Base-by-base conservation (phyloP, 75 land plant species). In the Ceratopteris richardii region DNA sequence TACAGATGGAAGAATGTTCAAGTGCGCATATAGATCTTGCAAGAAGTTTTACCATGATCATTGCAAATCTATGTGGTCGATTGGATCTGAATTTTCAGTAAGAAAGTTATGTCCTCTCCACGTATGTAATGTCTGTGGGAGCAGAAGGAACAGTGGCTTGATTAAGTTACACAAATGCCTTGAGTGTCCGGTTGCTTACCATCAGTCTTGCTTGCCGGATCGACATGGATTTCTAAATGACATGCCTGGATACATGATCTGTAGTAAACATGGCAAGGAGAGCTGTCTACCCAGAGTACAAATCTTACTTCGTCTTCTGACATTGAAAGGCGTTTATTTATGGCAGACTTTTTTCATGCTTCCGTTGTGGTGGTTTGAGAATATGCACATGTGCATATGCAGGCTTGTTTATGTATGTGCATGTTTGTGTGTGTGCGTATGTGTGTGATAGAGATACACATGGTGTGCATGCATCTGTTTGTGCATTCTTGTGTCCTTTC, bases 51-150 rank as follows among this genome's bases (percentile, higher is more conserved):
- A 66, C 61, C 68, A 66, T 43, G 16, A 25, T 14, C 36, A 57
- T 2, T 66, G 68, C 44, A 66, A 21, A 24, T 25, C 30, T 24
- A 58, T 18, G 0, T 66, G 61, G 68, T 20, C 39, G 9, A 31
- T 26, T n/a, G 58, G 60, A 47, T 25, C 1, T 24, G 47, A 62
- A 29, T 24, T 44, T 21, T 2, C 22, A 21, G 5, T 5, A n/a
- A 60, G 42, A 25, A 5, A 21, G 61, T 42, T 66, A 33, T 66
- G 68, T 30, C 68, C 68, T 22, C 68, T 37, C 17, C 68, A 66
- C 29, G 21, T 37, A 12, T 66, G 68, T 57, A 44, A 44, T 66
- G 50, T 31, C 19, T 66, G 68, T 48, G 36, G 31, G 31, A 48
- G 29, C 28, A 24, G 26, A 13, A 22, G 16, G 23, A 24, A 50